Evolutionary conservation across 257 asterid genomes (phyloP), one percentile per base, ranked within the genome.

Genomic region (Solanum sejunctum): DNA sequence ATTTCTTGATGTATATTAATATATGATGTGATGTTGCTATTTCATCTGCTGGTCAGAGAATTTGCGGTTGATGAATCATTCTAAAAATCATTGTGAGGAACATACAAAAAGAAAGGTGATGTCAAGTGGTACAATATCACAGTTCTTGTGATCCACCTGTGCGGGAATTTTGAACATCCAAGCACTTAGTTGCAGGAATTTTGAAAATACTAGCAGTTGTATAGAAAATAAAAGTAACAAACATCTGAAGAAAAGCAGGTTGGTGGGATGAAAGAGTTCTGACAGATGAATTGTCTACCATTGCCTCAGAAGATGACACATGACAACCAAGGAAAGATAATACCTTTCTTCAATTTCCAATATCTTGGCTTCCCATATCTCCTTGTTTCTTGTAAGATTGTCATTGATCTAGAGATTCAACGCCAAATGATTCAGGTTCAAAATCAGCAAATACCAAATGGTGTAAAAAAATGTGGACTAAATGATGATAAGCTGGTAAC

Each of bases 341-440:
- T 89, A 95, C 97, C 99, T 94, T 87, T 92, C 94, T 87, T 90
- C 93, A 10, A 83, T 82, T 85, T 92, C 92, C 54, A 49, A 54
- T 70, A 94, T 90, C 92, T 92, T 94, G 78, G 94, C 80, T 86
- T 94, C 96, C 99, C 98, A 97, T 84, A 90, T 88, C 72, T 86
- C 90, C 88, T 91, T 93, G 92, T 97, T 97, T 89, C 92, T 93
- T 69, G 75, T 32, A 85, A 97, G 98, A 90, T 96, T 96, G 54
- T 93, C 98, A 89, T 94, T 91, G 90, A 96, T 94, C 99, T 96
- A 88, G 85, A 58, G 67, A 23, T 58, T 82, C 52, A 84, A 23
- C 21, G 17, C 21, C 70, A 54, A 78, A 85, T 52, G 58, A 58
- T 69, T 54, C 70, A 11, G 61, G 60, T 39, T 73, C 47, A 32